phyloP scores from a whole-genome alignment of 306 rosid genomes.

The Pyrus pyrifolia region DNA sequence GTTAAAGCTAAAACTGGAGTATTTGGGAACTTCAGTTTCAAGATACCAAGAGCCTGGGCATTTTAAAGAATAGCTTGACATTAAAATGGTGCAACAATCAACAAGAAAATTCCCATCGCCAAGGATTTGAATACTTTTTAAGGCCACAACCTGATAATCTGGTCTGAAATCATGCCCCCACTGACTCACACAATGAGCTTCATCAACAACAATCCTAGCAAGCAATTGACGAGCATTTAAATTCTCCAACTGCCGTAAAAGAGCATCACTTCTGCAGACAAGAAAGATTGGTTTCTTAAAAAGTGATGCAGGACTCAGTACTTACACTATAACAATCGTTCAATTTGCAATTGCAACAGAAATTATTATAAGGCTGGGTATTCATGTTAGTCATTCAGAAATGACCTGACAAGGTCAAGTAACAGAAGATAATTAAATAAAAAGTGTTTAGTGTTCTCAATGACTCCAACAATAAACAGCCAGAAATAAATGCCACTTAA shows the following conservation, averaged over 20 bases:
- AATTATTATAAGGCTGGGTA: not conserved
- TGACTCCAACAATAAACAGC: not conserved
- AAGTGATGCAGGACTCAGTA: not conserved
- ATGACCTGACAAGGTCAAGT: not conserved
- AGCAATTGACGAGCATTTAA: conserved; percentile 80
- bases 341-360: not conserved
- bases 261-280: conserved; percentile 77
- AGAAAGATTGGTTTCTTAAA: conserved; percentile 13
- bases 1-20: conserved; percentile 96
- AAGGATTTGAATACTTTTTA: conserved; percentile 7
- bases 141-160: conserved; percentile 80
- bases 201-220: conserved; percentile 92
- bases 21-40: conserved; percentile 87
- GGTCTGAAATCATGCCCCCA: conserved; percentile 99
- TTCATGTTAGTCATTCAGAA: not conserved
- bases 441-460: not conserved
- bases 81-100: not conserved
- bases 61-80: conserved; percentile 16
- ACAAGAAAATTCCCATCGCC: not conserved
- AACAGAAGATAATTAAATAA: not conserved
- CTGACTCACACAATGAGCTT: conserved; percentile 99
- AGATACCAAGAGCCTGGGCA: conserved; percentile 88
- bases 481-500: not conserved
- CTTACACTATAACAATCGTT: not conserved
- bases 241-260: conserved; percentile 73